Evolutionary conservation across 2,329 filamentous ascomycete genomes (phyloP).

Genomic region (Metarhizium brunneum): DNA sequence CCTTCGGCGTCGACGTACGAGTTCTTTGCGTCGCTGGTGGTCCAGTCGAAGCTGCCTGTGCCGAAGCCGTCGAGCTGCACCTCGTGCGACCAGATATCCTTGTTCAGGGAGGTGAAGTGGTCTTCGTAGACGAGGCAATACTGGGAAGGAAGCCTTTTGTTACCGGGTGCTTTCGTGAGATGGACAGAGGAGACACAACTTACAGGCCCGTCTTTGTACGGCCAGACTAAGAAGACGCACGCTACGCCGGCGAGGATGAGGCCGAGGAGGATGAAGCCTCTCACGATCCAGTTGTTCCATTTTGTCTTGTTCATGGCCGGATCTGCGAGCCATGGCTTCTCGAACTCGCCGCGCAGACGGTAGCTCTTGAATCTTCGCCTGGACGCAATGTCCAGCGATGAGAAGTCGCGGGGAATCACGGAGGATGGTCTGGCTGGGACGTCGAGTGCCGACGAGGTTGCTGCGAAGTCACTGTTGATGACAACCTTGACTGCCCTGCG

Average conservation of each 20-base stretch:
- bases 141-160: slow-evolving; percentile 11
- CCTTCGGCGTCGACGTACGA: slow-evolving; percentile 36
- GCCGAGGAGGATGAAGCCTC: slow-evolving; percentile 21
- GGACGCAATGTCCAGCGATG: slow-evolving; percentile 3
- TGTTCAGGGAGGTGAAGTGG: slow-evolving; percentile 35
- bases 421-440: not conserved
- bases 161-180: not conserved
- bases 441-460: slow-evolving; percentile 1
- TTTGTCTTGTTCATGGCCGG: slow-evolving; percentile 21
- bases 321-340: slow-evolving; percentile 29
- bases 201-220: slow-evolving; percentile 15
- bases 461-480: not conserved
- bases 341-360: slow-evolving; percentile 22
- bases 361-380: slow-evolving; percentile 22
- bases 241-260: slow-evolving; percentile 23
- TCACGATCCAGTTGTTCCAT: slow-evolving; percentile 26
- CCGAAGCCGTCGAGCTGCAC: slow-evolving; percentile 35
- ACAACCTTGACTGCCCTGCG: not conserved
- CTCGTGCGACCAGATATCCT: slow-evolving; percentile 38
- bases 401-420: not conserved
- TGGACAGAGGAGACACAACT: slow-evolving; percentile 1
- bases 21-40: slow-evolving; percentile 37
- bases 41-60: slow-evolving; percentile 46
- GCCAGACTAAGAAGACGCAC: slow-evolving; percentile 19
- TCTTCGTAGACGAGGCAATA: slow-evolving; percentile 44